A percentile compares a stretch with the other conserved stretches of the same genome.
These are phyloP conservation scores for Backusella westeae DNA, from an alignment of 192 early-diverging fungal species.

Conservation along the genomic window DNA sequence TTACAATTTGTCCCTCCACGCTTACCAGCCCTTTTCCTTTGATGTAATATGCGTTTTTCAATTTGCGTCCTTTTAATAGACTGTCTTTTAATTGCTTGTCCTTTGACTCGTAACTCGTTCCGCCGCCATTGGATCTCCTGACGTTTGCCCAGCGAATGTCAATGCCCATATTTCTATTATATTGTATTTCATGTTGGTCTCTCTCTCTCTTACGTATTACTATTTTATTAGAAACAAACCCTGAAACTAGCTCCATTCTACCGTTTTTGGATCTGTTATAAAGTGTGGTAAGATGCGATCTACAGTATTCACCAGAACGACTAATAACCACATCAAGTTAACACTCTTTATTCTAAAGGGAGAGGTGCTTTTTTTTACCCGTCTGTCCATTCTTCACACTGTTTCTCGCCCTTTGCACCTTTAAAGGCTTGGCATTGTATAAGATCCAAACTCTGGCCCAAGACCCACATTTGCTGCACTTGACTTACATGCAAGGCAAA, in stretches of 20 bases:
- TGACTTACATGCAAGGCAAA: slow-evolving; percentile 16
- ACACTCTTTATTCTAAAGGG: too few species aligned
- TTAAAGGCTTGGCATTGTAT: slow-evolving; percentile 6
- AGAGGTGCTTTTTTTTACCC: not conserved
- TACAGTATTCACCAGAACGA: slow-evolving; percentile 27
- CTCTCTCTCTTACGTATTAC: too few species aligned
- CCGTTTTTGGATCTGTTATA: slow-evolving; percentile 18
- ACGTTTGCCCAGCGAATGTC: slow-evolving; percentile 20
- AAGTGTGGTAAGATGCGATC: slow-evolving; percentile 5
- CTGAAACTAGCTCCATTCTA: slow-evolving; percentile 30
- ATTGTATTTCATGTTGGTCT: not conserved
- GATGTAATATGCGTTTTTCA: slow-evolving; percentile 4
- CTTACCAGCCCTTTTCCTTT: slow-evolving; percentile 9
- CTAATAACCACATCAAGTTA: not conserved
- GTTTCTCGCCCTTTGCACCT: not conserved
- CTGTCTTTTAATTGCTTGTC: not conserved
- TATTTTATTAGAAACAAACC: not conserved
- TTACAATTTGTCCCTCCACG: not conserved
- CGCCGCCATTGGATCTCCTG: not conserved
- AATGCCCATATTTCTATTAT: slow-evolving; percentile 11
- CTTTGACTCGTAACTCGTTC: not conserved
- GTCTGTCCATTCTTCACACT: slow-evolving; percentile 20
- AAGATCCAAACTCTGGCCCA: slow-evolving; percentile 25
- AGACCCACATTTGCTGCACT: slow-evolving; percentile 11
- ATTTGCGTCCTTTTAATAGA: not conserved